These are phyloP conservation scores for Camellia granthamiana DNA, from an alignment of 148 eudicot genomes.

Conservation along the genomic window DNA sequence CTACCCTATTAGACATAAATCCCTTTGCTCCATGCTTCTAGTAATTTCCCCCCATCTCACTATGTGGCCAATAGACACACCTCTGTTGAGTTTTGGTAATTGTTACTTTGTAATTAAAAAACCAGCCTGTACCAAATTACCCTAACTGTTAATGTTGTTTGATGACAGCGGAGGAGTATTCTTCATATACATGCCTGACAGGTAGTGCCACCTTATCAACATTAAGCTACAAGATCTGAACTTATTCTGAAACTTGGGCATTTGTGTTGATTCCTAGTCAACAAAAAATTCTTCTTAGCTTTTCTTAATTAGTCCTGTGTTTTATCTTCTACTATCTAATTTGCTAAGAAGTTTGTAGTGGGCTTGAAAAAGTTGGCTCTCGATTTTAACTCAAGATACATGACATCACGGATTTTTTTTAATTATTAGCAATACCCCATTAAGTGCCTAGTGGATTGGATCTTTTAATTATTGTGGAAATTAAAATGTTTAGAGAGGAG, in stretches of 20 bases:
- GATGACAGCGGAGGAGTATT: slow-evolving; percentile 73
- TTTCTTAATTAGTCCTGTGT: neutral
- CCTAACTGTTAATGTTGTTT: slow-evolving; percentile 62
- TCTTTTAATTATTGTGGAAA: neutral
- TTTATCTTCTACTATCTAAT: neutral
- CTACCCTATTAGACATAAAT: too few species aligned
- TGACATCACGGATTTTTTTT: neutral
- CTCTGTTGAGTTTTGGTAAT: too few species aligned
- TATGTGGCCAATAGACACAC: too few species aligned
- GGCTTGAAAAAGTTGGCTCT: neutral
- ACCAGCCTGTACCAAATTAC: slow-evolving; percentile 70
- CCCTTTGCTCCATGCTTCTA: too few species aligned
- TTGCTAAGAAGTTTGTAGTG: neutral
- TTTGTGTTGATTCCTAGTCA: neutral
- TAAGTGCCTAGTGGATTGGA: neutral
- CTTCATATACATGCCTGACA: slow-evolving; percentile 76
- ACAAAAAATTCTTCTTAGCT: neutral
- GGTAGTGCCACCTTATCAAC: slow-evolving; percentile 15
- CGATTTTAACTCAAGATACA: neutral
- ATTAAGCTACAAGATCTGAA: neutral
- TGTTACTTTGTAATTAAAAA: neutral
- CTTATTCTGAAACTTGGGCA: neutral
- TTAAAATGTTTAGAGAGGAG: neutral
- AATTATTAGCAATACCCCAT: neutral
- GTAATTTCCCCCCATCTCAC: too few species aligned